Evolutionary conservation across 2,329 filamentous ascomycete genomes (phyloP).

Genomic region (Pseudocercospora cruenta): DNA sequence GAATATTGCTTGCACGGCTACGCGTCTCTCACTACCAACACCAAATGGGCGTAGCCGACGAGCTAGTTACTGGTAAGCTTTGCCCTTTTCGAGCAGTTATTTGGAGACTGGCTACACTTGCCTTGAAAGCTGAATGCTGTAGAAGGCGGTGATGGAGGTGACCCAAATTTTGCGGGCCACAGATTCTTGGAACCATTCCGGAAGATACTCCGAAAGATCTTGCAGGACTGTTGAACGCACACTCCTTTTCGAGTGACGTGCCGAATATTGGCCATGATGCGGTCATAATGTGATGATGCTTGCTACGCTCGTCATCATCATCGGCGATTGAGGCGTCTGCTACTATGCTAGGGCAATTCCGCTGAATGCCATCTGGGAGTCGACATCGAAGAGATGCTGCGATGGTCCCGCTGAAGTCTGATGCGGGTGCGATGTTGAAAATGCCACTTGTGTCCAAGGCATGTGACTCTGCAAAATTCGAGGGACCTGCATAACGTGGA

Average conservation of each 20-base stretch:
- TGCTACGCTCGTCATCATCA: neutral
- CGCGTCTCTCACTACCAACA: no score
- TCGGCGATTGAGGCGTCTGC: neutral
- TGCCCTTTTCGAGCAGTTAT: neutral
- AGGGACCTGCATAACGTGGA: neutral
- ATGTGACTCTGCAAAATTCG: neutral
- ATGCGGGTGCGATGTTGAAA: neutral
- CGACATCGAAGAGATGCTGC: neutral
- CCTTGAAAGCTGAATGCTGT: neutral
- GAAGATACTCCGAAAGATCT: neutral
- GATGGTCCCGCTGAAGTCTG: neutral
- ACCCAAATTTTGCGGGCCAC: neutral
- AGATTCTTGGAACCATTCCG: neutral
- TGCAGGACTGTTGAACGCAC: neutral
- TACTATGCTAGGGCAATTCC: neutral
- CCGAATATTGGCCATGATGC: neutral
- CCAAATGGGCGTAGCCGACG: neutral
- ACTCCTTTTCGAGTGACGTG: neutral
- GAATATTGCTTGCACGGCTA: no score
- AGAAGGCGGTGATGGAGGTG: neutral
- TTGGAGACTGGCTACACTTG: neutral
- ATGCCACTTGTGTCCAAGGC: neutral
- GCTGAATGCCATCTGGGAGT: neutral
- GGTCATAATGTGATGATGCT: conserved; percentile 1
- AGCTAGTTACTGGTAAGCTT: neutral